phyloP scores from a whole-genome alignment of 1,284 basidiomycete species.

The Cryptococcus sp. region DNA sequence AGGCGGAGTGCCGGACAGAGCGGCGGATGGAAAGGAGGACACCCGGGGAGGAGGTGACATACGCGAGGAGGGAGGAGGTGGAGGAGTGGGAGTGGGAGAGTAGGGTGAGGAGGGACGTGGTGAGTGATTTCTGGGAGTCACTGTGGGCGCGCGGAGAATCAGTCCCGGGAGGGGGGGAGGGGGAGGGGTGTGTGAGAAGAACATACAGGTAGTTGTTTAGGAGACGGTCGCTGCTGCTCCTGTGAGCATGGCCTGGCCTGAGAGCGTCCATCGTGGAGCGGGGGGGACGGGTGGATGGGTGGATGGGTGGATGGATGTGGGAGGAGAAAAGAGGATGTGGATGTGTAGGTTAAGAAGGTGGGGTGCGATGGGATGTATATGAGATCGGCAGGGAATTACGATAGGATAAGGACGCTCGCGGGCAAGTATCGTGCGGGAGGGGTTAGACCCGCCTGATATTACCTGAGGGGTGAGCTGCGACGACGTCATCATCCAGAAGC shows the following conservation, averaged over 20 bases:
- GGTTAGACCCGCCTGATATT: no score
- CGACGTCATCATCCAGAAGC: no score
- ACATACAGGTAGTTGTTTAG: conserved; percentile 50
- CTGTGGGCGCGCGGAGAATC: conserved; percentile 19
- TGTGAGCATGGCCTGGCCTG: conserved; percentile 44
- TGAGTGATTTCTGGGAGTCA: conserved; percentile 47
- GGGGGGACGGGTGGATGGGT: conserved; percentile 11
- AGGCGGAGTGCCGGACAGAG: conserved; percentile 47
- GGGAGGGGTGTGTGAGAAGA: not conserved
- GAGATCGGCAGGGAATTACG: not conserved
- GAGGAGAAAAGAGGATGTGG: not conserved
- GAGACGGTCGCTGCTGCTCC: conserved; percentile 47
- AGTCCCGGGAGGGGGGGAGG: conserved; percentile 5
- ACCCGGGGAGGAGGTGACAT: conserved; percentile 50
- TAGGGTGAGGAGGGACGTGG: conserved; percentile 45
- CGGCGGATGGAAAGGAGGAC: conserved; percentile 44
- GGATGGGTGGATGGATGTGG: not conserved
- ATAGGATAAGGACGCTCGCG: not conserved
- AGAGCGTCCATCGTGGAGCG: conserved; percentile 41
- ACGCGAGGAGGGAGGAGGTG: conserved; percentile 49
- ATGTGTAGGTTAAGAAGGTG: not conserved
- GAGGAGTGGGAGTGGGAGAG: conserved; percentile 50
- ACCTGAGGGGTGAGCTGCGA: no score
- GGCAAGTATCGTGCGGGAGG: not conserved
- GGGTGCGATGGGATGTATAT: not conserved